Base-by-base conservation (phyloP, 805 yeast species). In the Cyberlindnera xishuangbannaensis region DNA sequence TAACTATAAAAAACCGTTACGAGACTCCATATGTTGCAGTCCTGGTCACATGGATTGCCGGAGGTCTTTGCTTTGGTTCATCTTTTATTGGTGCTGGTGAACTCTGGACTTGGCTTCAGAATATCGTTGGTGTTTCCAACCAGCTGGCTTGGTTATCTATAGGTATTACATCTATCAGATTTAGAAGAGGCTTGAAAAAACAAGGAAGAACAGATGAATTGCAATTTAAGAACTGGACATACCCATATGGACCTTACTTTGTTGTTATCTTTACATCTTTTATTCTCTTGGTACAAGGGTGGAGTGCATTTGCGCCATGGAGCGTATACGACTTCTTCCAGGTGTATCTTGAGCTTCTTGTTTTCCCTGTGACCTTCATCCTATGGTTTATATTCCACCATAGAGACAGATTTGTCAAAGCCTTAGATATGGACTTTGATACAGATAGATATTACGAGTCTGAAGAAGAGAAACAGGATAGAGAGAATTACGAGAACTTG, bases 31-130 rank as follows among this genome's bases (percentile, higher is more conserved):
- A 67, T 41, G 69, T 70, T 14, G 71, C 73, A 0, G 74, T 71
- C 2, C 28, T 61, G 2, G 47, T 64, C 19, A 74, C 81, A 17
- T 72, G 76, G 71, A 47, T 67, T 4, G 58, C 67, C 20, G 74
- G 79, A 27, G 79, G 78, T 1, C 56, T 74, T 28, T 73, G 78
- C 49, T 76, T 76, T 46, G 82, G 76, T 2, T 68, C 78, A 4
- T 71, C 78, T 1, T 71, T 70, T 43, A 63, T 70, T 36, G 72
- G 73, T 15, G 68, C 74, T 1, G 76, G 76, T 27, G 57, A 60
- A n/a, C 54, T 71, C 25, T 71, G 76, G 76, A 42, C 61, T 12
- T 71, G 76, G 75, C 53, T 71, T 36, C 76, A 69, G 55, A 58
- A 65, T 36, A 61, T 69, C 33, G 75, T 70, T 33, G 76, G 74